phyloP scores from a whole-genome alignment of 345 rosid genomes.

The Pistacia atlantica region DNA sequence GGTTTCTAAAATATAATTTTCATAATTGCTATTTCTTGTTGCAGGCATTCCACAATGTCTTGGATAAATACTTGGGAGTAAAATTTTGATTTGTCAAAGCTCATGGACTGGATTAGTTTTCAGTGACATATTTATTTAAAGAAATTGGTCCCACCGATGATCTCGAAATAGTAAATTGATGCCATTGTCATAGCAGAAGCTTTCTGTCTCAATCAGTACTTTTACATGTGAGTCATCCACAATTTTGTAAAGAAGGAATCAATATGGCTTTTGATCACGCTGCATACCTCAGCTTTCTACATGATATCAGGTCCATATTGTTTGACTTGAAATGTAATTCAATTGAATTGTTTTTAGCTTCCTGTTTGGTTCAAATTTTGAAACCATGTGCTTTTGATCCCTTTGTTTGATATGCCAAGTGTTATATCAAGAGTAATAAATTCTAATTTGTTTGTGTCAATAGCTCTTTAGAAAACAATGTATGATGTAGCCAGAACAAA shows the following conservation, averaged over 20 bases:
- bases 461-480: not conserved
- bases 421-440: conserved; percentile 1
- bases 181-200: conserved; percentile 40
- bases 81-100: conserved; percentile 33
- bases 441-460: not conserved
- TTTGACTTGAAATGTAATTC: not conserved
- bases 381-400: not conserved
- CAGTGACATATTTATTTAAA: conserved; percentile 25
- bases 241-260: conserved; percentile 47
- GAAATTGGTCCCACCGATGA: conserved; percentile 30
- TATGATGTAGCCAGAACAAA: too few relatives aligned
- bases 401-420: not conserved
- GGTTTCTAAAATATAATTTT: not conserved
- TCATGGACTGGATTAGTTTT: conserved; percentile 26
- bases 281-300: conserved; percentile 30
- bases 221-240: conserved; percentile 42
- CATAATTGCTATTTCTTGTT: conserved; percentile 13
- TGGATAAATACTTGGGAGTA: conserved; percentile 66
- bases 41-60: conserved; percentile 71
- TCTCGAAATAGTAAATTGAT: conserved; percentile 25
- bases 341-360: conserved; percentile 5
- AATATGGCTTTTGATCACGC: conserved; percentile 36
- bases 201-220: conserved; percentile 43
- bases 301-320: conserved; percentile 9
- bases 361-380: conserved; percentile 8